Percentiles rank a stretch among this genome's conserved stretches.
These are phyloP conservation scores for Blastocystis sp. DNA, from an alignment of 352 stramenopile species.

Conservation along the genomic window DNA sequence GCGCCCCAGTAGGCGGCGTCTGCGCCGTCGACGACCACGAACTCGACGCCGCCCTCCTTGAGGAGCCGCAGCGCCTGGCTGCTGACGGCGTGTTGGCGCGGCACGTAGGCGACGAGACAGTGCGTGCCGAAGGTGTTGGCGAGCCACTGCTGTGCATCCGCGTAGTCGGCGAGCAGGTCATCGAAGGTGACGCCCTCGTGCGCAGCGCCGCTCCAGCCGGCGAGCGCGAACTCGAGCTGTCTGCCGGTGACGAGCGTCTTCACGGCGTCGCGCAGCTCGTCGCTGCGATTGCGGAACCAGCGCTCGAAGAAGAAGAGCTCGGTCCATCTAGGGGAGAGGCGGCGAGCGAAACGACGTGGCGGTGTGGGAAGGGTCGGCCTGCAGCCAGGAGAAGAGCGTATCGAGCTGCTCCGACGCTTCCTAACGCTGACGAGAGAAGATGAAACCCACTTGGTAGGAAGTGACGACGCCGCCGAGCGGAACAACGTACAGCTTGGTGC, in stretches of 20 bases:
- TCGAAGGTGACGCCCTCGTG: background rate
- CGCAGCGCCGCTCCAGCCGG: background rate
- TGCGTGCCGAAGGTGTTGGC: background rate
- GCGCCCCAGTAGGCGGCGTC: background rate
- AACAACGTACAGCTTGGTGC: slow-evolving; percentile 33
- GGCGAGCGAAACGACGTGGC: background rate
- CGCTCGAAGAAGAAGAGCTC: background rate
- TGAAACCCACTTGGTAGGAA: background rate
- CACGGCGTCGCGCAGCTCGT: background rate
- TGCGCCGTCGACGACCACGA: slow-evolving; percentile 26
- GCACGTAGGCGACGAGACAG: background rate
- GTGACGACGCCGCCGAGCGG: background rate
- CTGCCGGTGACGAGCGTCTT: background rate
- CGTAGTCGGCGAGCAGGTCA: background rate
- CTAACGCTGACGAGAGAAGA: background rate
- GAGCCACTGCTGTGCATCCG: background rate
- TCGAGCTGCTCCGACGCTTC: background rate
- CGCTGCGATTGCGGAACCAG: background rate
- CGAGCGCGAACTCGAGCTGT: background rate
- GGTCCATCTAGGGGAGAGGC: background rate
- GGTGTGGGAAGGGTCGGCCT: background rate
- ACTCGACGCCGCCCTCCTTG: background rate
- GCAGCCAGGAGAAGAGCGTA: background rate
- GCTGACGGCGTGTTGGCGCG: background rate
- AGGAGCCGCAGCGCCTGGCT: background rate